Evolutionary conservation across 495 filamentous ascomycete species (phyloP).

Genomic region (Durotheca rogersii): DNA sequence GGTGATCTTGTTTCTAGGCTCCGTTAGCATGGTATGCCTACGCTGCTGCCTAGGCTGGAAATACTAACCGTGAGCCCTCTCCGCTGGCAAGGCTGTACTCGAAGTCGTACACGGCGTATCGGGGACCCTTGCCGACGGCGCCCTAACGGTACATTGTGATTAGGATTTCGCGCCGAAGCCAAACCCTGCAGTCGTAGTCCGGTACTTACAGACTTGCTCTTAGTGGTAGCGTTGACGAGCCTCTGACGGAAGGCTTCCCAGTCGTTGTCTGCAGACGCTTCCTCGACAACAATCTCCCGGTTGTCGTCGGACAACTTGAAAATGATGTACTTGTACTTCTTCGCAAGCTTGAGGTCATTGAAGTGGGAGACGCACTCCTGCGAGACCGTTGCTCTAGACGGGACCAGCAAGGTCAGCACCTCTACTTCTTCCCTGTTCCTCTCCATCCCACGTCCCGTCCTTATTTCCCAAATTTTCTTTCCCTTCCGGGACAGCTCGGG

Average conservation of each 20-base stretch:
- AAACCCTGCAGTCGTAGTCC: not conserved
- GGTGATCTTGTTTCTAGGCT: slow-evolving; percentile 83
- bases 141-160: slow-evolving; percentile 41
- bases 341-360: slow-evolving; percentile 89
- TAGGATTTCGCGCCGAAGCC: slow-evolving; percentile 1
- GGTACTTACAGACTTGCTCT: slow-evolving; percentile 43
- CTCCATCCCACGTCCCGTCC: too few relatives aligned
- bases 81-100: slow-evolving; percentile 75
- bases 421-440: slow-evolving; percentile 2
- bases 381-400: slow-evolving; percentile 68
- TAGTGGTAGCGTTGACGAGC: slow-evolving; percentile 63
- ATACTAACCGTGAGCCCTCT: slow-evolving; percentile 75
- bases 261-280: slow-evolving; percentile 58
- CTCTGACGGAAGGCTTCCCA: slow-evolving; percentile 80
- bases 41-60: not conserved
- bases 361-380: slow-evolving; percentile 79
- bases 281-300: slow-evolving; percentile 83
- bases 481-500: slow-evolving; percentile 8
- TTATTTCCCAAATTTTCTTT: not conserved
- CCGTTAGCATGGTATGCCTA: slow-evolving; percentile 18
- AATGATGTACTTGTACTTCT: slow-evolving; percentile 91
- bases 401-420: slow-evolving; percentile 31
- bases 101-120: slow-evolving; percentile 92
- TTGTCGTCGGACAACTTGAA: slow-evolving; percentile 94
- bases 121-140: slow-evolving; percentile 69